Evolutionary conservation across 2,329 filamentous ascomycete genomes (phyloP).

Genomic region (Aureobasidium subglaciale): DNA sequence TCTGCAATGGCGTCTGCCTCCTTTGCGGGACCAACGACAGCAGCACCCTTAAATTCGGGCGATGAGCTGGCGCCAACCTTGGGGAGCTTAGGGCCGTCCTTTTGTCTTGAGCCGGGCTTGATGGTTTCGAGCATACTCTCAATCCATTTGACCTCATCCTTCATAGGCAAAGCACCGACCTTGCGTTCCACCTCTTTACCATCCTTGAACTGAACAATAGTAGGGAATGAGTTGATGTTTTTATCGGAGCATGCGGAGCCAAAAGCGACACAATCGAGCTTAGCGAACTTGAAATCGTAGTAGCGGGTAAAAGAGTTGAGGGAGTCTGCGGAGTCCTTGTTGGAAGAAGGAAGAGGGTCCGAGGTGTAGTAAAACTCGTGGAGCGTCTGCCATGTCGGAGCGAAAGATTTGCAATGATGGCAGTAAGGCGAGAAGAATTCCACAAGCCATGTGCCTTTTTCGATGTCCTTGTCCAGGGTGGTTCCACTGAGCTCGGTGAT

Average conservation of each 20-base stretch:
- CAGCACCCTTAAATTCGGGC: conserved; percentile 31
- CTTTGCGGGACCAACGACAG: conserved; percentile 24
- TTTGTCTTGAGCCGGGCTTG: conserved; percentile 72
- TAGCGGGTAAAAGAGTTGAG: conserved; percentile 67
- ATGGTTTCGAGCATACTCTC: conserved; percentile 71
- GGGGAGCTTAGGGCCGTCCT: conserved; percentile 60
- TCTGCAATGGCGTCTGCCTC: conserved; percentile 21
- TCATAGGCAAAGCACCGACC: conserved; percentile 61
- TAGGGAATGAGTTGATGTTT: conserved; percentile 64
- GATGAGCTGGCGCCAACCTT: conserved; percentile 54
- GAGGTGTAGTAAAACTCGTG: conserved; percentile 96
- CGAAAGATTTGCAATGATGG: conserved; percentile 70
- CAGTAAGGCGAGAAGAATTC: conserved; percentile 47
- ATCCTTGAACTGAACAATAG: conserved; percentile 72
- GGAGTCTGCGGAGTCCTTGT: conserved; percentile 39
- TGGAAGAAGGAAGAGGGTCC: conserved; percentile 53
- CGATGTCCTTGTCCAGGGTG: conserved; percentile 51
- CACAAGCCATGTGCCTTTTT: conserved; percentile 56
- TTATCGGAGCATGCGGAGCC: conserved; percentile 68
- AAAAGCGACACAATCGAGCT: conserved; percentile 77
- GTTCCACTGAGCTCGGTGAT: conserved; percentile 53
- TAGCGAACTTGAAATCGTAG: conserved; percentile 85
- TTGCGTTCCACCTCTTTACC: conserved; percentile 60
- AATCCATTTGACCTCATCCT: conserved; percentile 59
- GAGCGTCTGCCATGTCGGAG: conserved; percentile 80